Percentiles rank a stretch among this genome's conserved stretches.
phyloP scores from a whole-genome alignment of 495 filamentous ascomycete genomes.

The Collariella sp. region DNA sequence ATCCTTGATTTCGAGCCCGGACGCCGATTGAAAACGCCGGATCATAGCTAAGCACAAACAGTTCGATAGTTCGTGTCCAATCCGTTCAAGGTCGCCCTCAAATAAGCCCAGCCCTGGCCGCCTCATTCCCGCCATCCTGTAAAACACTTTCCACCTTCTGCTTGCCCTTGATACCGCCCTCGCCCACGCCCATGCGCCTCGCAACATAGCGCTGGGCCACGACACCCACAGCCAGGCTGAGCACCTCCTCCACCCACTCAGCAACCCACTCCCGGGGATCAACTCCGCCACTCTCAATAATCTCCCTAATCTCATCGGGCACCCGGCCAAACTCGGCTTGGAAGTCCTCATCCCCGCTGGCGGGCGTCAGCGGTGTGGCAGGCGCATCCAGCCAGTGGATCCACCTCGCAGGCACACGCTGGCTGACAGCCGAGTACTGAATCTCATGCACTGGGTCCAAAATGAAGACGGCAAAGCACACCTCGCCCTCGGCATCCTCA shows the following conservation, averaged over 20 bases:
- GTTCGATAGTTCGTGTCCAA: no score
- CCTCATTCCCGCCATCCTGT: constrained; percentile 71
- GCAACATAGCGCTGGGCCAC: constrained; percentile 97
- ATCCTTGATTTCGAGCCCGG: no score
- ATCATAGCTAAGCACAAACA: no score
- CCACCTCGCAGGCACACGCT: constrained; percentile 79
- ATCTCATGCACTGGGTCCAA: constrained; percentile 91
- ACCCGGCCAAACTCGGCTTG: constrained; percentile 32
- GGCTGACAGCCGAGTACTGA: constrained; percentile 73
- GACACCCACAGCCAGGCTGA: constrained; percentile 70
- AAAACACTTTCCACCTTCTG: constrained; percentile 60
- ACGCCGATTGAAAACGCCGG: no score
- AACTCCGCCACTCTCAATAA: constrained; percentile 79
- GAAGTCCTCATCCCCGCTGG: constrained; percentile 32
- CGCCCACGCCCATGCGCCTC: constrained; percentile 88
- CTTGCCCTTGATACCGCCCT: constrained; percentile 72
- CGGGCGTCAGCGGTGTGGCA: constrained; percentile 39
- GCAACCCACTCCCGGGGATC: constrained; percentile 95
- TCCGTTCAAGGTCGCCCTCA: constrained; percentile 13
- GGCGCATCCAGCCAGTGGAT: constrained; percentile 84
- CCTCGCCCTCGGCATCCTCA: constrained; percentile 42
- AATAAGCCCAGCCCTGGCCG: constrained; percentile 58
- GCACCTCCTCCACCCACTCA: constrained; percentile 89
- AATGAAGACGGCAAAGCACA: constrained; percentile 83
- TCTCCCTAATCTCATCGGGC: constrained; percentile 79